Evolutionary conservation across 2,329 filamentous ascomycete genomes (phyloP).

Genomic region (Aspergillus candidus): DNA sequence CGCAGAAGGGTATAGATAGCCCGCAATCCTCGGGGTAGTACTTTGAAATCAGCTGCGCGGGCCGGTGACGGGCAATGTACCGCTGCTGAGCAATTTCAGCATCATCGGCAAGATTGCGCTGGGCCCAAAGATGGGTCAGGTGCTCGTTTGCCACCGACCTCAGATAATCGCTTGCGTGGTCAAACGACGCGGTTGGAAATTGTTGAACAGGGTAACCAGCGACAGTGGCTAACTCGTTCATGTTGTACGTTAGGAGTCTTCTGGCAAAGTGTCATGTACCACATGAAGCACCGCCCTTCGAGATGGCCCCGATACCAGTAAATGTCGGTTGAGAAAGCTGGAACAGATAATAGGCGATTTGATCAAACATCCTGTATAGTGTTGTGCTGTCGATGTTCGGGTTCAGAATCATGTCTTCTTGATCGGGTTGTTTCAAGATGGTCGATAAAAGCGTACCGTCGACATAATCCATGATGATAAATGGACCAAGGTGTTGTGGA

Average conservation of each 20-base stretch:
- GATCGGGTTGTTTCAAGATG: constrained; percentile 14
- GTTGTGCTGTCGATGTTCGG: constrained; percentile 12
- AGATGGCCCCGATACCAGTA: constrained; percentile 31
- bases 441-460: constrained; percentile 13
- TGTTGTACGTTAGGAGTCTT: constrained; percentile 38
- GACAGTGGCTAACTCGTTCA: constrained; percentile 34
- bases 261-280: constrained; percentile 26
- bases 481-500: constrained; percentile 13
- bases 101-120: constrained; percentile 28
- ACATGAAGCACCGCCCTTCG: constrained; percentile 16
- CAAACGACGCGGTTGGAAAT: constrained; percentile 28
- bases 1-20: too few relatives aligned
- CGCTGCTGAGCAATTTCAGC: constrained; percentile 21
- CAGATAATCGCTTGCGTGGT: constrained; percentile 13
- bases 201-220: constrained; percentile 24
- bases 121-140: constrained; percentile 16
- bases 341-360: constrained; percentile 21
- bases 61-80: constrained; percentile 31
- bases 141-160: constrained; percentile 16
- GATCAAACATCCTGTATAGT: neutral
- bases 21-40: neutral
- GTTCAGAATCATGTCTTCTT: constrained; percentile 13
- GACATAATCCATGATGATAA: constrained; percentile 21
- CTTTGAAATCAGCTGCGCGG: constrained; percentile 27
- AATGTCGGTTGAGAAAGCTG: constrained; percentile 31